Evolutionary conservation across 1,139 yeast species (phyloP), one percentile per base, ranked within the genome.

Genomic region (Zygoascus hellenicus): DNA sequence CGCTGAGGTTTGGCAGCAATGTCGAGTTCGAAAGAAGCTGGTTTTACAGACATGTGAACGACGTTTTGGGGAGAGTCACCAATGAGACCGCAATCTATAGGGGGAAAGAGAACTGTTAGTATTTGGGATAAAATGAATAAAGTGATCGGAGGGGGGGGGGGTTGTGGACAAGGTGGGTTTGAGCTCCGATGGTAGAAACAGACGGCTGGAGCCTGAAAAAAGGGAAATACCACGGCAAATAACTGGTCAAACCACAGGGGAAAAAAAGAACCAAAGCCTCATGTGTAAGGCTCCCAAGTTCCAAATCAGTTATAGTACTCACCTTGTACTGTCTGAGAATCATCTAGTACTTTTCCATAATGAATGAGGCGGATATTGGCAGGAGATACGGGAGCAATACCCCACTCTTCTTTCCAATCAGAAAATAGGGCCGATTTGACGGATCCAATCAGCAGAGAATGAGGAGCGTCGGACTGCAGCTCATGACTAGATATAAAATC

Each of bases 301-400:
- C n/a, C n/a, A n/a, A n/a, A n/a, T n/a, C n/a, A n/a, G n/a, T n/a
- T n/a, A n/a, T n/a, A n/a, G n/a, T 22, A 30, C 43, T 5, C 10
- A 44, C 47, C 51, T 39, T 50, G 56, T 38, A 63, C 48, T 1
- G 62, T 57, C 42, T 53, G 55, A 15, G 46, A 40, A 38, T 61
- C 64, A n/a, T 59, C 62, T 34, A 63, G 51, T 5, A 61, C 55
- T 48, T 60, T 58, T 34, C 67, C 67, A 39, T 63, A 48, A 40
- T 60, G 59, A 28, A 63, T 64, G 26, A 63, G 52, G 3, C 67
- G 53, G 28, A 63, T 54, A 33, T 54, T 50, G 10, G 51, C 46
- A 5, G 55, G 26, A 9, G 46, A 46, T 11, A 56, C 53, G 1
- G 65, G 65, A 5, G 50, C 47, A 6, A 51, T 45, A 7, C 62